Percentiles rank a stretch among this genome's conserved stretches.
These are phyloP conservation scores for Hypholoma fasciculare DNA, from an alignment of 768 basidiomycete genomes.

Conservation along the genomic window DNA sequence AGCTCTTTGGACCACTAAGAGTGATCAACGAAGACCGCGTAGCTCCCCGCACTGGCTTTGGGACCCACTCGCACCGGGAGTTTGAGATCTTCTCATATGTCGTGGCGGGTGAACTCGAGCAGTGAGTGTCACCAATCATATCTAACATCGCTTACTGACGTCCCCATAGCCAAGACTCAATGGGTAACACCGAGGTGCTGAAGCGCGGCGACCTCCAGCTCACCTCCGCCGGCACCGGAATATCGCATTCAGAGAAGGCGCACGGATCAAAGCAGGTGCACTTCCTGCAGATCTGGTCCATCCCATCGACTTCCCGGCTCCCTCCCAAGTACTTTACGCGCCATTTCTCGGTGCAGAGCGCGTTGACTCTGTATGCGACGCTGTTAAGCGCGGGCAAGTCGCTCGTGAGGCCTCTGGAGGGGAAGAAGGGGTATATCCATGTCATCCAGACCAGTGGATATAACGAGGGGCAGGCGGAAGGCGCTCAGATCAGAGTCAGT, in stretches of 20 bases:
- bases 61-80: conserved; percentile 78
- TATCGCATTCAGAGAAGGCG: conserved; percentile 71
- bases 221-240: conserved; percentile 91
- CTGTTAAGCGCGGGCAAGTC: conserved; percentile 59
- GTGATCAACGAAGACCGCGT: conserved; percentile 97
- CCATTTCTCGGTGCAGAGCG: conserved; percentile 72
- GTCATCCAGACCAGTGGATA: conserved; percentile 86
- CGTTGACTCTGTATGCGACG: conserved; percentile 72
- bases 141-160: neutral
- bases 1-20: conserved; percentile 71
- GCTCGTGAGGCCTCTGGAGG: conserved; percentile 52
- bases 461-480: conserved; percentile 54
- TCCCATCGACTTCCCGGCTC: conserved; percentile 45
- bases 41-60: conserved; percentile 74
- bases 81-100: conserved; percentile 94
- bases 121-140: conserved; percentile 47
- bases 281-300: conserved; percentile 56
- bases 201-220: conserved; percentile 89
- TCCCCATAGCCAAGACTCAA: conserved; percentile 73
- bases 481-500: conserved; percentile 56
- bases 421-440: conserved; percentile 78
- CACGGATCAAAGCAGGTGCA: conserved; percentile 43
- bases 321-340: conserved; percentile 85
- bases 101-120: conserved; percentile 75
- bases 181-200: conserved; percentile 89